Base-by-base conservation (phyloP, 805 yeast species). In the Monosporozyma siamensis region DNA sequence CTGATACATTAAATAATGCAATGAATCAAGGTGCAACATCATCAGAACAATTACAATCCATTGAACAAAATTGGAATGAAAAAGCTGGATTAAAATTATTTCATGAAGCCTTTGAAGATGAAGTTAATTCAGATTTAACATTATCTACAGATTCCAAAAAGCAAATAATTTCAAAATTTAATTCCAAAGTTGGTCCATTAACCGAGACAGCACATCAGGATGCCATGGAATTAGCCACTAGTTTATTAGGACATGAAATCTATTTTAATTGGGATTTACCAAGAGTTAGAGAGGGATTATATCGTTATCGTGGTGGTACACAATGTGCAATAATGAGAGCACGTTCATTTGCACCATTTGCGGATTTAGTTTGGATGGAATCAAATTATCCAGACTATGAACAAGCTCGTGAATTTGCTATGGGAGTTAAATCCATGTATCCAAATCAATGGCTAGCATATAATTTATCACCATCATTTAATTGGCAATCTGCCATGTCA, bases 311-410 rank as follows among this genome's bases (percentile, higher is more conserved):
- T 58, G 97, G 97, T 58, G 97, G 97, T 56, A 86, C 96, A 47
- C 89, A 86, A 71, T 88, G 96, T 74, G 96, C 97, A 40, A 83
- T 90, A 41, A 90, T 87, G 81, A 81, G 97, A 65, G 97, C 95
- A 48, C 78, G 95, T 59, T 94, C 95, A 24, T 90, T 73, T 64
- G 89, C 96, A 43, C 96, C 96, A 49, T 90, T 82, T 66, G 88
- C 95, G 35, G 97, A 89, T 67, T 73, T 90, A 70, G 80, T 89
- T 55, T 90, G 97, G 97, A 89, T 90, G 97, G 97, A 90, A 73
- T 82, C 95, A 46, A 89, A 89, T 65, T 76, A 85, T 54, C 97
- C 97, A 53, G 95, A 88, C 66, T 89, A 76, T 68, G 75, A 72
- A 47, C 97, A 90, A 71, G 97, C 97, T 50, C 77, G 80, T 67